These are phyloP conservation scores for Porosira glacialis DNA, from an alignment of 352 stramenopile species.

Conservation along the genomic window DNA sequence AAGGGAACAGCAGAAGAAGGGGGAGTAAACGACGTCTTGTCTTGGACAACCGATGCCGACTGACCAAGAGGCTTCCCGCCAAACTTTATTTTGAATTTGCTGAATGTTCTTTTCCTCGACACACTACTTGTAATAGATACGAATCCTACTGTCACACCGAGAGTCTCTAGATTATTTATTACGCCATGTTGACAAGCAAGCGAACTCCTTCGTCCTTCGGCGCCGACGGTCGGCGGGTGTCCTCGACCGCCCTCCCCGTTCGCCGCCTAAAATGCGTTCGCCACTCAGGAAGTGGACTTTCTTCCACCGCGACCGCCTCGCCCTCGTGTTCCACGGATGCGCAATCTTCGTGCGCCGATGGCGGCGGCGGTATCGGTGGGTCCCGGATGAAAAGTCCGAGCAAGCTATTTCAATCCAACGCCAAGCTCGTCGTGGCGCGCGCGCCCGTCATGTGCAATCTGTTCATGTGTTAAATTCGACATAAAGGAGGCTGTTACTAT, in stretches of 20 bases:
- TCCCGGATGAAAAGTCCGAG: slow-evolving; percentile 3
- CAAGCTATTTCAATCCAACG: slow-evolving; percentile 48
- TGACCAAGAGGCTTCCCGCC: no score
- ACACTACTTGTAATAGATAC: no score
- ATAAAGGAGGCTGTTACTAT: no score
- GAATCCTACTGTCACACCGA: no score
- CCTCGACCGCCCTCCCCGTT: neutral
- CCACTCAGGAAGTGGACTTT: slow-evolving; percentile 15
- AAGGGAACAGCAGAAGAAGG: neutral
- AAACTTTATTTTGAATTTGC: no score
- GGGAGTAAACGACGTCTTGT: neutral
- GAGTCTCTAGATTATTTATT: no score
- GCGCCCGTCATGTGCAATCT: slow-evolving; percentile 58
- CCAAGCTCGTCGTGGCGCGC: slow-evolving; percentile 45
- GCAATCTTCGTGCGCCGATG: neutral
- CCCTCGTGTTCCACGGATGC: neutral
- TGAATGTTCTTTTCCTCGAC: no score
- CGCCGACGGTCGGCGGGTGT: slow-evolving; percentile 47
- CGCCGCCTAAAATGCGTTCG: slow-evolving; percentile 26
- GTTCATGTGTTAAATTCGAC: no score
- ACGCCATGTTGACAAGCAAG: no score
- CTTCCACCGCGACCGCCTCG: slow-evolving; percentile 2
- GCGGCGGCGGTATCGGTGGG: neutral
- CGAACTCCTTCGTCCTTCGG: slow-evolving; percentile 50
- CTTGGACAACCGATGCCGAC: slow-evolving; percentile 14